These are phyloP conservation scores for Leishmania mexicana DNA, from an alignment of 208 protist species.

Conservation along the genomic window DNA sequence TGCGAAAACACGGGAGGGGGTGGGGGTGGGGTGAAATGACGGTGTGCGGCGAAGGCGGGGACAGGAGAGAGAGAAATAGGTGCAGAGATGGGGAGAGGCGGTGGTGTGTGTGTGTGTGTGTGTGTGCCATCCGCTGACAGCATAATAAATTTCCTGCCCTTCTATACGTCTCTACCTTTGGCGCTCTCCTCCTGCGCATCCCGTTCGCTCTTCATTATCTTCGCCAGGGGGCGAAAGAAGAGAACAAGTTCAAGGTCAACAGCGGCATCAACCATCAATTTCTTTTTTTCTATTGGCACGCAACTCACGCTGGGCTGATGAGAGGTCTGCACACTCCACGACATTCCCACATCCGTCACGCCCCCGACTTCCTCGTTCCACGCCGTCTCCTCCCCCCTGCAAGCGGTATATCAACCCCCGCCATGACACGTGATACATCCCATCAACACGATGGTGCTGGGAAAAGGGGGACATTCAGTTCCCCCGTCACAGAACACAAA, in stretches of 20 bases:
- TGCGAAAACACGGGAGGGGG: too few species aligned
- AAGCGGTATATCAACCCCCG: neutral
- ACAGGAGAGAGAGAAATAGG: neutral
- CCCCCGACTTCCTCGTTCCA: neutral
- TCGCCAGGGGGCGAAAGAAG: neutral
- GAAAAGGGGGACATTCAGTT: neutral
- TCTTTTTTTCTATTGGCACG: neutral
- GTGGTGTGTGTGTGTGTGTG: neutral
- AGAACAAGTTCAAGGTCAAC: neutral
- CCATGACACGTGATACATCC: neutral
- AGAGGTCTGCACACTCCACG: neutral
- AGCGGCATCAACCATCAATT: neutral
- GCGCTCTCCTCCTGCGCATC: neutral
- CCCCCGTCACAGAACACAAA: neutral
- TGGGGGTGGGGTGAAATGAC: neutral
- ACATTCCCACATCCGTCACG: neutral
- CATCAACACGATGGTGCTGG: neutral
- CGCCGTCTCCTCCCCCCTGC: neutral
- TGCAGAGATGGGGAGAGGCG: neutral
- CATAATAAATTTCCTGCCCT: neutral
- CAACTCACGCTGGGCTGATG: neutral
- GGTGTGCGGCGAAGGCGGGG: neutral
- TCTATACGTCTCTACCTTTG: neutral
- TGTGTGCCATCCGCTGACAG: neutral
- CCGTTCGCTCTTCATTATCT: too few species aligned